Conservation (phyloP, 306 rosid genomes). For the Cicer pinnatifidum region DNA sequence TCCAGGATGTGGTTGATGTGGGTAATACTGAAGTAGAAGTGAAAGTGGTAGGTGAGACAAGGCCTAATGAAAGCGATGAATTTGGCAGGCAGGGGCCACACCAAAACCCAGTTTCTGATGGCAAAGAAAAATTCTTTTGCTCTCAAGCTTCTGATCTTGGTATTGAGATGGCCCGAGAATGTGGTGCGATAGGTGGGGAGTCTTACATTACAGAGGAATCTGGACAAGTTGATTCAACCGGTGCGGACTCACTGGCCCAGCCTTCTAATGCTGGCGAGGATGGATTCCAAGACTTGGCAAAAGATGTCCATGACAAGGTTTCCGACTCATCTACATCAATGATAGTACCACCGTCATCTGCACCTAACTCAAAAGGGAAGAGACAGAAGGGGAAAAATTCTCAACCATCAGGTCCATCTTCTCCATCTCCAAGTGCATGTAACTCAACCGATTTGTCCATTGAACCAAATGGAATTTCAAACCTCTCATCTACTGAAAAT, state of each 20-base stretch:
- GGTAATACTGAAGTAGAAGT: slow-evolving; percentile 83
- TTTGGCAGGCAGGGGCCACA: slow-evolving; percentile 61
- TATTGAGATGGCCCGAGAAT: slow-evolving; percentile 86
- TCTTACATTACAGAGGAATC: slow-evolving; percentile 58
- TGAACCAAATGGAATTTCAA: slow-evolving; percentile 67
- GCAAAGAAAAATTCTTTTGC: slow-evolving; percentile 77
- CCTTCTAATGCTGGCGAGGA: slow-evolving; percentile 62
- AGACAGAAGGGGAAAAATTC: slow-evolving; percentile 78
- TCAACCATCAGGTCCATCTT: slow-evolving; percentile 64
- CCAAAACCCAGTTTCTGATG: slow-evolving; percentile 57
- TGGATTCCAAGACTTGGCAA: slow-evolving; percentile 60
- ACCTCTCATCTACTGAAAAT: slow-evolving; percentile 60
- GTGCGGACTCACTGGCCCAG: slow-evolving; percentile 52
- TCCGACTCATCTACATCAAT: slow-evolving; percentile 60
- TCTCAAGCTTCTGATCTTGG: slow-evolving; percentile 99
- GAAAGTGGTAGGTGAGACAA: slow-evolving; percentile 77
- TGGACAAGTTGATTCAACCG: slow-evolving; percentile 53
- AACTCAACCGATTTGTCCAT: slow-evolving; percentile 63
- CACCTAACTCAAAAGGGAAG: slow-evolving; percentile 70
- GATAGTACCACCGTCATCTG: slow-evolving; percentile 49
- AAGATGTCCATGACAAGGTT: slow-evolving; percentile 67
- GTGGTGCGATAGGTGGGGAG: slow-evolving; percentile 69
- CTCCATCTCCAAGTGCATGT: slow-evolving; percentile 57
- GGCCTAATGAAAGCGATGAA: slow-evolving; percentile 66
- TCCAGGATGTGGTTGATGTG: slow-evolving; percentile 72